Conservation (phyloP, 768 basidiomycete species). For the Mycena capillaripes region DNA sequence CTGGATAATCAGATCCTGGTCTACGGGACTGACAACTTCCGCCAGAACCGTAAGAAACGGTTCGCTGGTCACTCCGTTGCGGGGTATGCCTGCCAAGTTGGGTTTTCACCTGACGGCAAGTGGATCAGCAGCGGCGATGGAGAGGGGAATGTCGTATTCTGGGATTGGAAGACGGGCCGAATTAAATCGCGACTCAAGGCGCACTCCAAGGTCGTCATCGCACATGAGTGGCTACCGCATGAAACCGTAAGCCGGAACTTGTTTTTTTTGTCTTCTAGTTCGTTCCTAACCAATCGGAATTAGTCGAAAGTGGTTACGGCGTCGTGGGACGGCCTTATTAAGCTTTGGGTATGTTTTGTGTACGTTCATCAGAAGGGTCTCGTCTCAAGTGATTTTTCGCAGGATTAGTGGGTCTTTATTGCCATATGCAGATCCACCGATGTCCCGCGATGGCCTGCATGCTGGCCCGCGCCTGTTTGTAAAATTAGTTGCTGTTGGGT, state of each 20-base stretch:
- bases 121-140: slow-evolving; percentile 98
- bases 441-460: neutral
- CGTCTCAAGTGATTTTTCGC: slow-evolving; percentile 31
- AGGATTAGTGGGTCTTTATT: slow-evolving; percentile 52
- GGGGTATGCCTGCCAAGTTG: slow-evolving; percentile 97
- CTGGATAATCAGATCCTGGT: slow-evolving; percentile 98
- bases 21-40: slow-evolving; percentile 98
- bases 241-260: slow-evolving; percentile 81
- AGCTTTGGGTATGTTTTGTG: slow-evolving; percentile 86
- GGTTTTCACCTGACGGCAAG: slow-evolving; percentile 98
- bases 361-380: slow-evolving; percentile 17
- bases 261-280: slow-evolving; percentile 66
- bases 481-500: slow-evolving; percentile 25
- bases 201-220: slow-evolving; percentile 96
- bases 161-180: slow-evolving; percentile 99
- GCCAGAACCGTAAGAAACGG: slow-evolving; percentile 98
- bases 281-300: slow-evolving; percentile 39
- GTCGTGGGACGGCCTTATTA: slow-evolving; percentile 98
- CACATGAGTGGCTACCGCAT: slow-evolving; percentile 98
- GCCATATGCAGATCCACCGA: neutral
- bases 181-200: slow-evolving; percentile 92
- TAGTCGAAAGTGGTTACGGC: slow-evolving; percentile 98
- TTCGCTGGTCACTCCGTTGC: slow-evolving; percentile 98
- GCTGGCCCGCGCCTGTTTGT: slow-evolving; percentile 10
- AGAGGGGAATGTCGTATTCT: slow-evolving; percentile 95